A percentile compares a stretch with the other conserved stretches of the same genome.
phyloP scores from a whole-genome alignment of 1,139 yeast species.

The Sugiyamaella novakii region DNA sequence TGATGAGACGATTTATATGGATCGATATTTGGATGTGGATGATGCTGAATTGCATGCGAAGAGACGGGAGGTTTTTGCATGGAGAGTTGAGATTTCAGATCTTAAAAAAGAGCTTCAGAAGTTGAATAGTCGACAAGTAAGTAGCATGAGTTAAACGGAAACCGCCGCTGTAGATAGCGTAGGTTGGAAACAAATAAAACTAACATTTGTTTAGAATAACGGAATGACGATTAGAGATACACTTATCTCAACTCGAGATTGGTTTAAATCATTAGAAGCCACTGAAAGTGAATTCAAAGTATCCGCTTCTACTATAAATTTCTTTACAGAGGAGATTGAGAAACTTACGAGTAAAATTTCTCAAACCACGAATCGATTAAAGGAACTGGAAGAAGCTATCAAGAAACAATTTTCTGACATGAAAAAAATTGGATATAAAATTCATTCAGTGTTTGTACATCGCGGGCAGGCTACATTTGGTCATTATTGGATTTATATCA shows the following conservation, averaged over 20 bases:
- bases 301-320: constrained; percentile 30
- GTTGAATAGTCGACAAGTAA: constrained; percentile 47
- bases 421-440: constrained; percentile 68
- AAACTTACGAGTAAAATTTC: constrained; percentile 24
- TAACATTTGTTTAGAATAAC: constrained; percentile 23
- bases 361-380: constrained; percentile 40
- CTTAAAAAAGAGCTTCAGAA: constrained; percentile 49
- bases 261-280: constrained; percentile 45
- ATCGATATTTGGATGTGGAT: constrained; percentile 77
- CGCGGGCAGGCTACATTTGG: constrained; percentile 96
- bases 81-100: constrained; percentile 59
- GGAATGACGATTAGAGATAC: constrained; percentile 34
- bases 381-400: constrained; percentile 51
- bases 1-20: constrained; percentile 75
- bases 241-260: constrained; percentile 57
- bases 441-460: constrained; percentile 92
- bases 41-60: constrained; percentile 57
- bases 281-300: constrained; percentile 25
- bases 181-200: background rate
- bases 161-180: no score
- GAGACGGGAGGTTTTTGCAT: constrained; percentile 60
- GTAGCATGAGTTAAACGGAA: no score
- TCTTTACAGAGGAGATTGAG: constrained; percentile 37
- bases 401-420: constrained; percentile 61
- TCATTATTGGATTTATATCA: constrained; percentile 93